Conservation (phyloP, 495 filamentous ascomycete genomes). For the Penicillium soppii region DNA sequence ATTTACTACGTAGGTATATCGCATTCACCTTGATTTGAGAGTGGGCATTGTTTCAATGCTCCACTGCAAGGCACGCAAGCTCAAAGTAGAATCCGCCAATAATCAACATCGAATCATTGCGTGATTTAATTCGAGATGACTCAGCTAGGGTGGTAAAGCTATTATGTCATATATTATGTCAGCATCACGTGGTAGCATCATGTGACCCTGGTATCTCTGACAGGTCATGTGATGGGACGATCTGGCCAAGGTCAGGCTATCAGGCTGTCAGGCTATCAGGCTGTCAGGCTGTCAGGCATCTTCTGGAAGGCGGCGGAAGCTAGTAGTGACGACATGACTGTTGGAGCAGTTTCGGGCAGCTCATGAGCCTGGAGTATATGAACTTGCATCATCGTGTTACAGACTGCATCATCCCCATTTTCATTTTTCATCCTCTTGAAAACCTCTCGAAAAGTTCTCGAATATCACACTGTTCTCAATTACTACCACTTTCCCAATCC, state of each 20-base stretch:
- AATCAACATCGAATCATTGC: slow-evolving; percentile 3
- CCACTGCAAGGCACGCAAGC: slow-evolving; percentile 12
- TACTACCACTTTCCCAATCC: too few species aligned
- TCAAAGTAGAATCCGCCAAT: background rate
- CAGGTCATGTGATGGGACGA: background rate
- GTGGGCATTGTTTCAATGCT: background rate
- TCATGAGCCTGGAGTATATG: slow-evolving; percentile 25
- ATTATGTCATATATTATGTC: background rate
- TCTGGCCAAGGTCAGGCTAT: background rate
- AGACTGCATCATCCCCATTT: background rate
- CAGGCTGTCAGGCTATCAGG: too few species aligned
- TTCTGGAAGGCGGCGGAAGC: slow-evolving; percentile 48
- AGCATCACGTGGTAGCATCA: background rate
- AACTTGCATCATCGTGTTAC: slow-evolving; percentile 11
- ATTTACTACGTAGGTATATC: slow-evolving; percentile 13
- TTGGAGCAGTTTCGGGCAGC: slow-evolving; percentile 21
- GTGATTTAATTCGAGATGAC: slow-evolving; percentile 10
- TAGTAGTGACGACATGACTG: slow-evolving; percentile 32
- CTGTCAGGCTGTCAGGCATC: slow-evolving; percentile 11
- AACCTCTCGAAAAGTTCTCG: too few species aligned
- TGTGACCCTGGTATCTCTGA: background rate
- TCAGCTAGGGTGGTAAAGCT: background rate
- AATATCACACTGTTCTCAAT: too few species aligned
- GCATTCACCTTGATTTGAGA: slow-evolving; percentile 3
- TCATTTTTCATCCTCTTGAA: too few species aligned